Evolutionary conservation across 1,284 basidiomycete species (phyloP).

Genomic region (Marasmius fiardii): DNA sequence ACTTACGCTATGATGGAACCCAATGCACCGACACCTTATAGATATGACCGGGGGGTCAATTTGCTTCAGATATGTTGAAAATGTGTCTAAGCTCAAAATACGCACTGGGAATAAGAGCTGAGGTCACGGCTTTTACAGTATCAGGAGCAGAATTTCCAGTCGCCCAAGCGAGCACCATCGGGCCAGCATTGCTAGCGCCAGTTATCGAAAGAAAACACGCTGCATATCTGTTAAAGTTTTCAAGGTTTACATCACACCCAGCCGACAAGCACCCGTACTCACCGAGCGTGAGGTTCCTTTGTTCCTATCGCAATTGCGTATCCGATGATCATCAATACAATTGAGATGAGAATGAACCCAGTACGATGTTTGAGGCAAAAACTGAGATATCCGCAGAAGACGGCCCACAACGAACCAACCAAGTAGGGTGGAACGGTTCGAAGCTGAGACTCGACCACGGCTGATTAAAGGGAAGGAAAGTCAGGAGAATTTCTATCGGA

Average conservation of each 20-base stretch:
- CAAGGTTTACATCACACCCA: too few species aligned
- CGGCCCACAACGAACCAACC: slow-evolving; percentile 31
- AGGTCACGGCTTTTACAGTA: slow-evolving; percentile 36
- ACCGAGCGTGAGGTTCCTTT: slow-evolving; percentile 33
- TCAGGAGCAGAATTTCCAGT: slow-evolving; percentile 41
- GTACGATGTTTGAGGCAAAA: slow-evolving; percentile 30
- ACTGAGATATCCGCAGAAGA: slow-evolving; percentile 27
- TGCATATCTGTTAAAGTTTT: slow-evolving; percentile 26
- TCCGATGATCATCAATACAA: slow-evolving; percentile 30
- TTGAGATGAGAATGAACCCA: slow-evolving; percentile 28
- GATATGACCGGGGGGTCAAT: too few species aligned
- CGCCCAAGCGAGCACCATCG: slow-evolving; percentile 36
- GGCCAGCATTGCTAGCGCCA: slow-evolving; percentile 31
- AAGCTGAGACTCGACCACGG: slow-evolving; percentile 35
- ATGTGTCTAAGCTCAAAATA: not conserved
- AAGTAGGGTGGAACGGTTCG: slow-evolving; percentile 38
- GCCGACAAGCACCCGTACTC: not conserved
- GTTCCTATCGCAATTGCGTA: slow-evolving; percentile 37
- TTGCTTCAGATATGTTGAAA: slow-evolving; percentile 1
- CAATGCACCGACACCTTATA: slow-evolving; percentile 34
- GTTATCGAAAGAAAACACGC: slow-evolving; percentile 37
- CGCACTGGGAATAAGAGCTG: slow-evolving; percentile 34
- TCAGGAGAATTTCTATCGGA: too few species aligned
- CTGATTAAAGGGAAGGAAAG: slow-evolving; percentile 17
- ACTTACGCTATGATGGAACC: slow-evolving; percentile 38